Base-by-base conservation (phyloP, 306 rosid species). In the Mimosa bimucronata region DNA sequence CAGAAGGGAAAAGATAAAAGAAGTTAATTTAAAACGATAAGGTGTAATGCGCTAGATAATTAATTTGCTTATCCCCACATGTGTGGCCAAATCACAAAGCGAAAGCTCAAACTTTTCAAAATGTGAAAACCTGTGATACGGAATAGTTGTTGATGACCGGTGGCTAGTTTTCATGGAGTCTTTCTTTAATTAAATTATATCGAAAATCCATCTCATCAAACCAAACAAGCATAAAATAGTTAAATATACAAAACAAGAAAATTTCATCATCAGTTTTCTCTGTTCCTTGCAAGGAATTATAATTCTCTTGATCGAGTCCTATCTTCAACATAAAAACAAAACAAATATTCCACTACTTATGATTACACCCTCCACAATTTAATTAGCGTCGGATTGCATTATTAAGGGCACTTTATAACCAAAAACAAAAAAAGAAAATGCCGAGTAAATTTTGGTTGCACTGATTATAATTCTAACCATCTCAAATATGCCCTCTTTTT, bases 141-240 rank as follows among this genome's bases (percentile, higher is more conserved):
- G 21, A 61, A 50, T 55, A 53, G 8, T 25, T 78, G 79, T 74
- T 66, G 71, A 58, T 66, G 45, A 42, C 60, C 60, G 14, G 28
- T 18, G 71, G 68, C 46, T n/a, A 38, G 21, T 53, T 29, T 42
- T 55, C 28, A 78, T 19, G 0, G 26, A 25, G 31, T 4, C 16
- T 45, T 26, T 41, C 44, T 40, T 55, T 53, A 0, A 6, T 50
- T 53, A 40, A 41, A 77, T 38, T 67, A 26, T 25, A 25, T 28
- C 41, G 44, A 61, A 75, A 55, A 57, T 23, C 16, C n/a, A 58
- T 52, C 38, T 34, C 38, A 6, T 18, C 60, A 10, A 7, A 12
- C 31, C 29, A 3, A 53, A 46, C 53, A 46, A 1, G 21, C 5
- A 23, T 11, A 3, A 25, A n/a, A n/a, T n/a, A n/a, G n/a, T n/a